A percentile compares a stretch with the other conserved stretches of the same genome.
Evolutionary conservation across 148 eudicot genomes (phyloP).

Genomic region (Rhododendron kiyosumense): DNA sequence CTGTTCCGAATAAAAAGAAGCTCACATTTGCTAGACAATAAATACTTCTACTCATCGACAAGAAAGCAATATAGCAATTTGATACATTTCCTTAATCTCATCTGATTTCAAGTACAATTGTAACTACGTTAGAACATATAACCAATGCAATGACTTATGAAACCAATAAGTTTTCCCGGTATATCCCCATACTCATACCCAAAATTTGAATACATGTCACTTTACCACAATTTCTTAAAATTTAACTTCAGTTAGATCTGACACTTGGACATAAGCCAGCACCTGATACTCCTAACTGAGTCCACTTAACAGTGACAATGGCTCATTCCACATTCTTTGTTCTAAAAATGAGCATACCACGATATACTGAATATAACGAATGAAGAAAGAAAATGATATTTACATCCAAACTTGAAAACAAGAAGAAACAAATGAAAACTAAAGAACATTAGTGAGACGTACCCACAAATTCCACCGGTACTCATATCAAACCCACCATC

Average conservation of each 20-base stretch:
- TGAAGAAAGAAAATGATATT: neutral
- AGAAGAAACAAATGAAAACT: neutral
- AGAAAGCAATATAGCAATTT: no score
- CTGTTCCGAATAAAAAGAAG: no score
- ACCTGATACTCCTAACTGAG: neutral
- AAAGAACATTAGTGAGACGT: constrained; percentile 15
- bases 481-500: constrained; percentile 98
- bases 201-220: neutral
- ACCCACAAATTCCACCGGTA: constrained; percentile 88
- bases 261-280: neutral
- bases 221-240: neutral
- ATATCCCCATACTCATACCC: neutral
- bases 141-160: neutral
- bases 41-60: no score
- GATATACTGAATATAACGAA: no score
- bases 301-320: neutral
- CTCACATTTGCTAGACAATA: no score
- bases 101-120: neutral
- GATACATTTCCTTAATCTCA: no score
- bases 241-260: neutral
- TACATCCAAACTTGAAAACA: neutral
- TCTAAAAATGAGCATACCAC: neutral
- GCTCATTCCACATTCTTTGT: neutral
- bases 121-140: neutral
- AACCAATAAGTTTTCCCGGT: neutral